Evolutionary conservation across 768 basidiomycete genomes (phyloP).

Genomic region (Russula lepida): DNA sequence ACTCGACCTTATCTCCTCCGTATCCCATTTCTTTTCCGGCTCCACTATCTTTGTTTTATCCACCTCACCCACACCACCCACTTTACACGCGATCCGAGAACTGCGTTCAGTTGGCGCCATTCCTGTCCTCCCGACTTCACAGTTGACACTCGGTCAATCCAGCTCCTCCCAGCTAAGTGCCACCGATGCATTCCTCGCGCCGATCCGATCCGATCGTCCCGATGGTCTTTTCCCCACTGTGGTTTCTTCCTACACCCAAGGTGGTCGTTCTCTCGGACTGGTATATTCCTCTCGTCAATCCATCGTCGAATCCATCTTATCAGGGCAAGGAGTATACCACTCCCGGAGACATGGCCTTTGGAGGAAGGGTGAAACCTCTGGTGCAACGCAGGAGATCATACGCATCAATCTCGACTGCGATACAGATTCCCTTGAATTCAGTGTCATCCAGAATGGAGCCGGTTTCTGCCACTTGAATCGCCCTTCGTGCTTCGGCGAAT

Average conservation of each 20-base stretch:
- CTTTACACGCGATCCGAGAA: constrained; percentile 51
- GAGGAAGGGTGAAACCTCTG: constrained; percentile 95
- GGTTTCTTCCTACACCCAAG: constrained; percentile 60
- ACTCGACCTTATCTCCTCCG: constrained; percentile 65
- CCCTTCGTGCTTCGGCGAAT: constrained; percentile 81
- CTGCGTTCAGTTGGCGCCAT: constrained; percentile 51
- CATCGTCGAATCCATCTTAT: constrained; percentile 74
- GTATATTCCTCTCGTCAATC: constrained; percentile 92
- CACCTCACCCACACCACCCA: constrained; percentile 43
- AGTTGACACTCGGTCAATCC: constrained; percentile 53
- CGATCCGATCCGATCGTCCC: constrained; percentile 73
- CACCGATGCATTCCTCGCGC: constrained; percentile 79
- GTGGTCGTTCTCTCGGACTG: constrained; percentile 75
- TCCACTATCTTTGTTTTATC: constrained; percentile 54
- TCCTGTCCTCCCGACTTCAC: constrained; percentile 62
- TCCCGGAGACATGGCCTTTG: constrained; percentile 94
- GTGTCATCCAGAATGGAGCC: constrained; percentile 78
- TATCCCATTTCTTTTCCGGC: constrained; percentile 64
- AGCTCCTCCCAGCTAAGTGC: constrained; percentile 56
- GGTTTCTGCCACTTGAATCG: constrained; percentile 93
- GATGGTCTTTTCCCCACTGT: constrained; percentile 94
- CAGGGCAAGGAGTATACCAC: constrained; percentile 91
- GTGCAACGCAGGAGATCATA: constrained; percentile 82
- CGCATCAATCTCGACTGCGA: constrained; percentile 87
- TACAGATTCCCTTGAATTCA: constrained; percentile 84